phyloP scores from a whole-genome alignment of 2,329 filamentous ascomycete species.

The Alternaria postmessia region DNA sequence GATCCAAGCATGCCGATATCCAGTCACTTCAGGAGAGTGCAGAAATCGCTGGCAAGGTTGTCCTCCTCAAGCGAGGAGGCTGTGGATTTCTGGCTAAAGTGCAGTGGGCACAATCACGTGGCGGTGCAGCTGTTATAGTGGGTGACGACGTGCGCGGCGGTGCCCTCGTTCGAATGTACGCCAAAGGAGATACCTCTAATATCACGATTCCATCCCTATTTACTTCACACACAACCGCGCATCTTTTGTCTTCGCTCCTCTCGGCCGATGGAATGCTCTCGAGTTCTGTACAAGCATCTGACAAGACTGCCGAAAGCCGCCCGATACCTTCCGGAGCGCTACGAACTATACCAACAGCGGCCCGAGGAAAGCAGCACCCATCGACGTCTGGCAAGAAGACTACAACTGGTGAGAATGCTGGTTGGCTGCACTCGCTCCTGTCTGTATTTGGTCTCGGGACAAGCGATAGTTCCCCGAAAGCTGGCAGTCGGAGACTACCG shows the following conservation, averaged over 20 bases:
- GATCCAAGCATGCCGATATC: constrained; percentile 77
- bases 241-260: constrained; percentile 86
- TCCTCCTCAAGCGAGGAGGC: constrained; percentile 87
- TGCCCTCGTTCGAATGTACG: constrained; percentile 95
- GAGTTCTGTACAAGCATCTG: background rate
- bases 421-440: constrained; percentile 59
- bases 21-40: constrained; percentile 90
- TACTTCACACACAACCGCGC: constrained; percentile 92
- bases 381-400: constrained; percentile 17
- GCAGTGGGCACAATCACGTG: constrained; percentile 93
- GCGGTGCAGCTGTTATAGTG: constrained; percentile 88
- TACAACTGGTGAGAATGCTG: constrained; percentile 36
- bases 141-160: constrained; percentile 92
- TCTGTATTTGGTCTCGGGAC: constrained; percentile 53
- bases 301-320: constrained; percentile 11
- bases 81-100: constrained; percentile 98
- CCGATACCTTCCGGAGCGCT: background rate
- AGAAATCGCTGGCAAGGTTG: constrained; percentile 92
- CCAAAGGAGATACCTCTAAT: constrained; percentile 94
- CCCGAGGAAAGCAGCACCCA: background rate
- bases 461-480: constrained; percentile 27
- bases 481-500: constrained; percentile 70
- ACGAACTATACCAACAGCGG: background rate
- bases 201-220: constrained; percentile 94
- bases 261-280: constrained; percentile 53